Conservation (phyloP, 2,329 filamentous ascomycete genomes). For the Moelleriella libera region DNA sequence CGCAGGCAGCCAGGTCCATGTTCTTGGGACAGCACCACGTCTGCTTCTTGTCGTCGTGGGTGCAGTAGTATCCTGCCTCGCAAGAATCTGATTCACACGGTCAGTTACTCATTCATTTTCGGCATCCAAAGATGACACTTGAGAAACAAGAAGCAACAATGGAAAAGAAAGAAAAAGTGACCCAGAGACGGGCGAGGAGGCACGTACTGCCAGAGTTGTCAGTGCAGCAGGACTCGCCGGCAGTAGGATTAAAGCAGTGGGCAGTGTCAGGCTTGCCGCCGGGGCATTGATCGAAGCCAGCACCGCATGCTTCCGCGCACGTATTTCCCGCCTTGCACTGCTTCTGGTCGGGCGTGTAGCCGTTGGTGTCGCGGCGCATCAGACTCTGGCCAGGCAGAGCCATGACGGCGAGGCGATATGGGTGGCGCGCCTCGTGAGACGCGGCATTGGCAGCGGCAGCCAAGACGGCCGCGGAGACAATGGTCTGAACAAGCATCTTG, state of each 20-base stretch:
- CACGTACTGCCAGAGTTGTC: conserved; percentile 41
- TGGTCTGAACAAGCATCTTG: conserved; percentile 22
- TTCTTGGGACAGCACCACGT: conserved; percentile 49
- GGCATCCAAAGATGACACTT: too few species aligned
- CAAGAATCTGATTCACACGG: conserved; percentile 45
- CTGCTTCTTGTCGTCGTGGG: conserved; percentile 30
- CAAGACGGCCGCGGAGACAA: conserved; percentile 15
- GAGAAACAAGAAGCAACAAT: too few species aligned
- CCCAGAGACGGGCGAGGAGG: neutral
- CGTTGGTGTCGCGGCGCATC: conserved; percentile 27
- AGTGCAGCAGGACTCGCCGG: conserved; percentile 41
- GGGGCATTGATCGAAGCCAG: conserved; percentile 32
- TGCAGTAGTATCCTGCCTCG: conserved; percentile 47
- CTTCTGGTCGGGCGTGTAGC: conserved; percentile 33
- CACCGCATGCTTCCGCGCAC: conserved; percentile 41
- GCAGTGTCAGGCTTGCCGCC: conserved; percentile 28
- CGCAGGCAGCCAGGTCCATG: conserved; percentile 39
- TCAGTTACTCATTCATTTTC: too few species aligned
- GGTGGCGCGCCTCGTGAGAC: conserved; percentile 13
- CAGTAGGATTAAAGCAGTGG: conserved; percentile 43
- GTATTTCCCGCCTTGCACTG: conserved; percentile 34
- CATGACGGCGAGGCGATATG: conserved; percentile 23
- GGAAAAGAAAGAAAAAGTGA: too few species aligned
- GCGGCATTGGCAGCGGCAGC: conserved; percentile 18
- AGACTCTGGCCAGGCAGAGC: conserved; percentile 25